These are phyloP conservation scores for Plasmopara viticola DNA, from an alignment of 352 stramenopile genomes.

Conservation along the genomic window DNA sequence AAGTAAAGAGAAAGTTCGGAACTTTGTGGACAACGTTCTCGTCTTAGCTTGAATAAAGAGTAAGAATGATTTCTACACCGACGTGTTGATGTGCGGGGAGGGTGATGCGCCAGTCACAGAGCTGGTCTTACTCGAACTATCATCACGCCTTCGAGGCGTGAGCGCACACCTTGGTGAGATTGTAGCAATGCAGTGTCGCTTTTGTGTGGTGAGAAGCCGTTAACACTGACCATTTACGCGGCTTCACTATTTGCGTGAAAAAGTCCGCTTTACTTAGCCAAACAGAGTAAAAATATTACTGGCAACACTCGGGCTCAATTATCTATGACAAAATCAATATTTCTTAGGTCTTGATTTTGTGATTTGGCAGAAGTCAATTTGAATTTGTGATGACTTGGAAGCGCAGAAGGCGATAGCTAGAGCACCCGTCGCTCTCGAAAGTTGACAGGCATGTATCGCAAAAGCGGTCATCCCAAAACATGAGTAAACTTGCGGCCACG, in stretches of 20 bases:
- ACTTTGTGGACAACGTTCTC: not conserved
- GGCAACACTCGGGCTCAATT: not conserved
- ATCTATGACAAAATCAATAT: not conserved
- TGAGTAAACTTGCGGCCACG: too few species aligned
- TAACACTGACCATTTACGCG: not conserved
- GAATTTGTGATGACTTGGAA: too few species aligned
- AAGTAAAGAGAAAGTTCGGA: not conserved
- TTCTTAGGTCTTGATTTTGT: not conserved
- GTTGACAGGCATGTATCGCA: too few species aligned
- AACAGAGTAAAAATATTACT: not conserved
- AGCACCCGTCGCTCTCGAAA: too few species aligned
- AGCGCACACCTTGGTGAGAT: not conserved
- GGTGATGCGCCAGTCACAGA: too few species aligned
- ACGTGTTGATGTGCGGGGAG: too few species aligned
- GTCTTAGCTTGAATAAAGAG: not conserved
- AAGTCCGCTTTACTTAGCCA: not conserved
- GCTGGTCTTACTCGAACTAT: too few species aligned
- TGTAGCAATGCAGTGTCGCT: not conserved
- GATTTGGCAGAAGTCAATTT: not conserved
- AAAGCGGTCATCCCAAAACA: too few species aligned
- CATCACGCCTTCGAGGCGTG: too few species aligned
- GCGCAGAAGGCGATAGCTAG: too few species aligned
- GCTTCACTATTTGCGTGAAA: not conserved
- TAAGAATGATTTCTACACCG: not conserved
- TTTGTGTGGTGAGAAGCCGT: not conserved